Conservation (phyloP, 345 rosid genomes). For the Jatropha curcas region DNA sequence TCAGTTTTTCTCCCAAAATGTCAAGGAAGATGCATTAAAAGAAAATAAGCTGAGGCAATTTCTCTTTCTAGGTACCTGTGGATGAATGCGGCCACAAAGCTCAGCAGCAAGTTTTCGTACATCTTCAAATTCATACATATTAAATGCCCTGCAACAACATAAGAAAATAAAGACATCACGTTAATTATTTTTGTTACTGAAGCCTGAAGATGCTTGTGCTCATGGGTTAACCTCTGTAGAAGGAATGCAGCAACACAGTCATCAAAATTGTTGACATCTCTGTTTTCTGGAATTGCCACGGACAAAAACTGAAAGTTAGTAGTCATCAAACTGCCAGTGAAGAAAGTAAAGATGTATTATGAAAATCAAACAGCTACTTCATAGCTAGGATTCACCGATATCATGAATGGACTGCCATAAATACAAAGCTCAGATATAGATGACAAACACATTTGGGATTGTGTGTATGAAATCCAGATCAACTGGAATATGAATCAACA, state of each 20-base stretch:
- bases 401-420: neutral
- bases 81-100: conserved; percentile 90
- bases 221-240: conserved; percentile 58
- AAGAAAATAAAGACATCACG: conserved; percentile 22
- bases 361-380: conserved; percentile 5
- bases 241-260: conserved; percentile 63
- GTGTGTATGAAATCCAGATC: neutral
- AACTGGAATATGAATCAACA: neutral
- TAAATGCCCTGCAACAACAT: conserved; percentile 61
- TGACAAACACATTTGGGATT: neutral
- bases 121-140: conserved; percentile 72
- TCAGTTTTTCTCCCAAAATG: neutral
- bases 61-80: conserved; percentile 43
- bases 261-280: conserved; percentile 42
- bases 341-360: conserved; percentile 11
- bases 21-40: conserved; percentile 18
- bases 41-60: conserved; percentile 13
- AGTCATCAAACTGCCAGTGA: conserved; percentile 6
- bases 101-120: conserved; percentile 87
- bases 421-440: neutral
- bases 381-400: conserved; percentile 1
- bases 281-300: conserved; percentile 40
- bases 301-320: conserved; percentile 4
- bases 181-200: conserved; percentile 21
- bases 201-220: conserved; percentile 19